Base-by-base conservation (phyloP, 2,329 filamentous ascomycete genomes). In the Botryotinia convoluta region DNA sequence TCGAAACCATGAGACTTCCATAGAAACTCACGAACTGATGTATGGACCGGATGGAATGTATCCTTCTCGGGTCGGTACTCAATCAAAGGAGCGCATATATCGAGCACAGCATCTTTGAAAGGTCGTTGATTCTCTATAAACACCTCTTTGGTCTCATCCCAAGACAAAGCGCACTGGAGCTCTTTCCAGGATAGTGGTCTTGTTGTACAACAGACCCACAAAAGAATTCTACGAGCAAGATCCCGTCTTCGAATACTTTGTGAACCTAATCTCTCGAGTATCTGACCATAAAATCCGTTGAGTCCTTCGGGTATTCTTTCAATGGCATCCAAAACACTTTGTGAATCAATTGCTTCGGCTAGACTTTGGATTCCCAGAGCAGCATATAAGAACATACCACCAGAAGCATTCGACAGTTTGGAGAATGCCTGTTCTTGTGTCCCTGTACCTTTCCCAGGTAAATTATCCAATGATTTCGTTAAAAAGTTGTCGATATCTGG, bases 311-410 rank as follows among this genome's bases (percentile, higher is more conserved):
- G 71, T 39, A 72, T 68, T 7, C 29, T 72, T 32, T 59, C 65
- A 29, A 72, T 42, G 18, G 71, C 71, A 8, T 72, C 71, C 1
- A 39, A 6, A 18, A 72, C 59, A 69, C 71, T 61, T 26, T 69
- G 42, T 4, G 63, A 68, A 37, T 72, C 71, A 10, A 72, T 51
- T 6, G 71, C 71, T 68, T 72, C 62, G 7, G 48, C 54, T 35
- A 72, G 42, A 20, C 54, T 69, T 69, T 61, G 71, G 3, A 72
- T 39, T 29, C 71, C 71, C 6, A 72, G 44, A 16, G 42, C 22
- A 12, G 71, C 71, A 35, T 68, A 72, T 18, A 72, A 26, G 42
- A 72, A 72, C 71, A 72, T 72, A 32, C 71, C 71, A 61, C 57
- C 26, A 20, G 62, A 63, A 4, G 62, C 26, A 32, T 69, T 57